Base-by-base conservation (phyloP, 2,329 filamentous ascomycete species). In the Exophiala oligosperma region DNA sequence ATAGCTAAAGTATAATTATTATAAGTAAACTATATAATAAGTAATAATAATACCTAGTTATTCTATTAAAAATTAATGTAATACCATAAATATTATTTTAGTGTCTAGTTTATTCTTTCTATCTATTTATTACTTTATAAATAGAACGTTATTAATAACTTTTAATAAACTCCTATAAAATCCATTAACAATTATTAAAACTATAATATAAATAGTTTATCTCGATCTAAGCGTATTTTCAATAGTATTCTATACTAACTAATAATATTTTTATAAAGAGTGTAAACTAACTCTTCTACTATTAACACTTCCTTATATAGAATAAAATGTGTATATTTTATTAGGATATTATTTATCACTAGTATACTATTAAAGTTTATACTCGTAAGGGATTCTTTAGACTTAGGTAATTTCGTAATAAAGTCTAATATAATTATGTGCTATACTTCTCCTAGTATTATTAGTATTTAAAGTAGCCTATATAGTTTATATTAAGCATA, bases 1-100 rank as follows among this genome's bases (percentile, higher is more conserved):
- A 17, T 59, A 38, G 52, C 29, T 41, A 47, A 52, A 8, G 3
- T 46, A 43, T 29, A 43, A 46, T 54, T 57, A 35, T 49, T 52
- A 21, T 11, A 55, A n/a, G 37, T 24, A 24, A 58, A 41, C 35
- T 57, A 38, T 32, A 47, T 41, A 23, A 57, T 41, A 14, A 24
- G 29, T 43, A 56, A 17, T 32, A 56, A 37, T 29, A 4, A 24
- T 32, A 43, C 9, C 41, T 58, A 65, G 40, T 60, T 56, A 54
- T 58, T 38, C 52, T 64, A 62, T 37, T 47, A 3, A 52, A 60
- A 56, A 48, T 64, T 63, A 48, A 61, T 48, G 49, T 64, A 64
- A 12, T 35, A 43, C 21, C 41, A 9, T 47, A 64, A 48, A 28
- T 64, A 64, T 49, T 56, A 44, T 55, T 64, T 21, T 32, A 63